Percentiles rank a stretch among this genome's conserved stretches.
Conservation (phyloP, 2,329 filamentous ascomycete species). For the Trichoderma arundinaceum region DNA sequence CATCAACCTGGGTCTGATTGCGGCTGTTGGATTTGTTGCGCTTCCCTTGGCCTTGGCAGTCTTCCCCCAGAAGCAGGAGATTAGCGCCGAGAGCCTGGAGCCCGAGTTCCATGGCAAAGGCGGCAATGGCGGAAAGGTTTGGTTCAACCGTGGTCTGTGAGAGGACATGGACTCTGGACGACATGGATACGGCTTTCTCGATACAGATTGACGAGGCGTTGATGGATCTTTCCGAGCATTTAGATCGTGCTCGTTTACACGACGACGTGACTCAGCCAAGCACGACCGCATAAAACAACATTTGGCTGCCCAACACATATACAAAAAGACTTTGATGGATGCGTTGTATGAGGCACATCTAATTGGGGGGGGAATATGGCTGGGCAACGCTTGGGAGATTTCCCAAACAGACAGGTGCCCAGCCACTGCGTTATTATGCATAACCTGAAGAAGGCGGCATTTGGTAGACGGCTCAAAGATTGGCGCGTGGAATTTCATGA, state of each 20-base stretch:
- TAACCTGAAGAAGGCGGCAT: not conserved
- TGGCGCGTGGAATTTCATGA: constrained; percentile 3
- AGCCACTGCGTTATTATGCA: not conserved
- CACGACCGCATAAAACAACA: not conserved
- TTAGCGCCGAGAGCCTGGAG: constrained; percentile 77
- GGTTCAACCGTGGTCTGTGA: constrained; percentile 94
- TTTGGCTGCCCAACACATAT: not conserved
- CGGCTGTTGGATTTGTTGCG: constrained; percentile 85
- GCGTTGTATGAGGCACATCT: not conserved
- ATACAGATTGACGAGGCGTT: not conserved
- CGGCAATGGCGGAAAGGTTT: constrained; percentile 81
- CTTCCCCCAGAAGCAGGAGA: constrained; percentile 88
- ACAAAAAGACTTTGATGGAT: not conserved
- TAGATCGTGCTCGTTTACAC: not conserved
- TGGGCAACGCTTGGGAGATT: not conserved
- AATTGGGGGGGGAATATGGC: not conserved
- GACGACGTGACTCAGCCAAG: not conserved
- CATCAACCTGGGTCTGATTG: constrained; percentile 85
- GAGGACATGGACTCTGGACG: not conserved
- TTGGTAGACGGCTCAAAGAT: constrained; percentile 5
- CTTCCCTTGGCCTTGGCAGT: constrained; percentile 87
- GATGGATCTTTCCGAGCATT: not conserved
- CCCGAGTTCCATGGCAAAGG: constrained; percentile 83
- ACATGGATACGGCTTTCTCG: not conserved
- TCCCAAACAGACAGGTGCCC: not conserved